phyloP scores from a whole-genome alignment of 2,329 filamentous ascomycete species.

The Fusarium pseudocircinatum region DNA sequence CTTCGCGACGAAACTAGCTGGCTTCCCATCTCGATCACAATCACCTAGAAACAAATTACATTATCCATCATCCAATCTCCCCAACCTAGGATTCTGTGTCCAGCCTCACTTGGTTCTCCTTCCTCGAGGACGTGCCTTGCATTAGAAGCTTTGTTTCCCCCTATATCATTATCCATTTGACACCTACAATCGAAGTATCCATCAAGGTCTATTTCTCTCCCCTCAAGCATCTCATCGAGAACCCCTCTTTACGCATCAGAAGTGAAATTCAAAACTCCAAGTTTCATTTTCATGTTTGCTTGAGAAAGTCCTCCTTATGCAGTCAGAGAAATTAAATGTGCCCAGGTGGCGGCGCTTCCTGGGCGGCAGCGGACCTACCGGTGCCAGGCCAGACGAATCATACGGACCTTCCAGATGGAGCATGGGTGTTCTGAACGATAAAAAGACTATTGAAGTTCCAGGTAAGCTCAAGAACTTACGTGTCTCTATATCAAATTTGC shows the following conservation, averaged over 20 bases:
- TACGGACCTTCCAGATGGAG: constrained; percentile 58
- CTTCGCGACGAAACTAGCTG: neutral
- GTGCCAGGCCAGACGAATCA: constrained; percentile 12
- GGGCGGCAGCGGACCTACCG: constrained; percentile 9
- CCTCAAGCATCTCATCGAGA: neutral
- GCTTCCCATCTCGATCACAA: neutral
- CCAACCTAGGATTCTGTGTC: neutral
- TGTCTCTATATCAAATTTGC: neutral
- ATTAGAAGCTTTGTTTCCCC: neutral
- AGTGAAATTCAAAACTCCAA: neutral
- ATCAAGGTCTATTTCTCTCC: constrained; percentile 8
- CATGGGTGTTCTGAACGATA: constrained; percentile 86
- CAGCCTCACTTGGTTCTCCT: neutral
- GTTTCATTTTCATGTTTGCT: neutral
- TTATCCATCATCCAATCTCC: neutral
- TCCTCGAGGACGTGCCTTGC: neutral
- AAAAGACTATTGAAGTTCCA: constrained; percentile 84
- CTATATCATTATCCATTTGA: neutral
- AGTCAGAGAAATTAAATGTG: constrained; percentile 16
- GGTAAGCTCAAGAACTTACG: constrained; percentile 59
- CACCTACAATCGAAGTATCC: constrained; percentile 3
- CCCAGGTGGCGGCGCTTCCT: constrained; percentile 36
- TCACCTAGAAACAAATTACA: neutral
- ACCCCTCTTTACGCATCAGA: neutral
- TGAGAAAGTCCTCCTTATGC: constrained; percentile 15